Evolutionary conservation across 768 basidiomycete genomes (phyloP).

Genomic region (Kwoniella europaea): DNA sequence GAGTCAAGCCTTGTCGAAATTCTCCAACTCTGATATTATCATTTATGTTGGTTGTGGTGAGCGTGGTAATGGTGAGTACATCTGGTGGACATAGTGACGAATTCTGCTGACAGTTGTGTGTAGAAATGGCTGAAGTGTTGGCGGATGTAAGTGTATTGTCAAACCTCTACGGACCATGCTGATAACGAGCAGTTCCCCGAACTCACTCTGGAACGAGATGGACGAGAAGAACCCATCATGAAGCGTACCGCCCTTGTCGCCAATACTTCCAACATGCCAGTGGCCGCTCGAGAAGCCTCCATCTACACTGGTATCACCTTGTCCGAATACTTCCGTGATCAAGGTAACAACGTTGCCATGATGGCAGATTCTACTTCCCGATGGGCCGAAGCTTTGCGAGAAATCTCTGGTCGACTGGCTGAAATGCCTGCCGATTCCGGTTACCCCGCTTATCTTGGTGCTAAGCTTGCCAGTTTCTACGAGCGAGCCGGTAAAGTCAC

Average conservation of each 20-base stretch:
- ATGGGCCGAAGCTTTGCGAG: conserved; percentile 98
- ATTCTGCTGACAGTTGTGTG: not conserved
- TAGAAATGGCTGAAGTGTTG: conserved; percentile 80
- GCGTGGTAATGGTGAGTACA: conserved; percentile 72
- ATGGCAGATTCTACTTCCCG: conserved; percentile 99
- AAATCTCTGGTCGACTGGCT: conserved; percentile 97
- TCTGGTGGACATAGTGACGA: conserved; percentile 5
- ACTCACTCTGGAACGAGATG: conserved; percentile 86
- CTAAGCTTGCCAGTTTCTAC: conserved; percentile 96
- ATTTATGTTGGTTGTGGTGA: conserved; percentile 99
- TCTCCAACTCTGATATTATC: conserved; percentile 98
- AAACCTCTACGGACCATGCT: conserved; percentile 15
- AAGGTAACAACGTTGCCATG: conserved; percentile 96
- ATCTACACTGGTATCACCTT: conserved; percentile 99
- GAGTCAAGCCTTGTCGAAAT: conserved; percentile 83
- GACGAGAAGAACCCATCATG: conserved; percentile 98
- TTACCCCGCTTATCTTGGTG: conserved; percentile 94
- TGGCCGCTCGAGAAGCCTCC: conserved; percentile 97
- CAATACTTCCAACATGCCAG: conserved; percentile 99
- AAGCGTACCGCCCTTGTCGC: conserved; percentile 98
- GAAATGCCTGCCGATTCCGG: conserved; percentile 99
- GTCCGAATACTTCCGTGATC: conserved; percentile 99
- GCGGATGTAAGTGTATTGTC: conserved; percentile 71
- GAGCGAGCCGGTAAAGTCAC: conserved; percentile 96
- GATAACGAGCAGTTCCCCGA: conserved; percentile 67